phyloP scores from a whole-genome alignment of 306 rosid genomes.

The Fragaria iinumae region DNA sequence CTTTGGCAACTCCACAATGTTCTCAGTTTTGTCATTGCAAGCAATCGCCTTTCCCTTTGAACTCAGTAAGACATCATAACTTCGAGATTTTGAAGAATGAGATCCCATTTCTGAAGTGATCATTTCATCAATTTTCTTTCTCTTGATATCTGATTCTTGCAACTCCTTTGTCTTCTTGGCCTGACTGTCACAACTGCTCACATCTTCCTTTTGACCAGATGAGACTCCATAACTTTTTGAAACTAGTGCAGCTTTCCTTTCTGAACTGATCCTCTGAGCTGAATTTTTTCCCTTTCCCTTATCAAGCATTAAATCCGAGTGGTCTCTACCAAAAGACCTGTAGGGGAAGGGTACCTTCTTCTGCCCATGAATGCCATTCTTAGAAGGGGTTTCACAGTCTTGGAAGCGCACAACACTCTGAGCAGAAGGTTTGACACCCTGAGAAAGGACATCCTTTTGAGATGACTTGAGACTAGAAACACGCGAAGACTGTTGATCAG shows the following conservation, averaged over 20 bases:
- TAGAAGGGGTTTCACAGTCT: conserved; percentile 40
- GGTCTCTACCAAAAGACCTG: conserved; percentile 37
- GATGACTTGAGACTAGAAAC: conserved; percentile 38
- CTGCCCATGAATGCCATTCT: conserved; percentile 37
- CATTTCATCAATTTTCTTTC: conserved; percentile 40
- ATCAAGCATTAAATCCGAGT: conserved; percentile 34
- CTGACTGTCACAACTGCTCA: conserved; percentile 25
- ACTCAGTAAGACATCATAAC: conserved; percentile 30
- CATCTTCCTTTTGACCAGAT: conserved; percentile 32
- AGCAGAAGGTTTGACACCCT: conserved; percentile 30
- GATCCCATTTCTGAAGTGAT: conserved; percentile 30
- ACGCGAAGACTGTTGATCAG: conserved; percentile 24
- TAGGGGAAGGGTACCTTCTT: conserved; percentile 30
- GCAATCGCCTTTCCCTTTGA: conserved; percentile 36
- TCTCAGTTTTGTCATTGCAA: conserved; percentile 33
- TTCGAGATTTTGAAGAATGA: conserved; percentile 30
- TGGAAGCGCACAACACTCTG: conserved; percentile 34
- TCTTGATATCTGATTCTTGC: conserved; percentile 35
- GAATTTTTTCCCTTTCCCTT: conserved; percentile 36
- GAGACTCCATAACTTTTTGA: conserved; percentile 31
- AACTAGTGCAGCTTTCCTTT: conserved; percentile 34
- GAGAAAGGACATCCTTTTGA: conserved; percentile 32
- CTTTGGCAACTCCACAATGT: conserved; percentile 28
- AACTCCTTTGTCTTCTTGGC: conserved; percentile 38
- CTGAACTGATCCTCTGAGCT: conserved; percentile 31